Base-by-base conservation (phyloP, 192 early-diverging fungal genomes). In the Coemansia sp. region DNA sequence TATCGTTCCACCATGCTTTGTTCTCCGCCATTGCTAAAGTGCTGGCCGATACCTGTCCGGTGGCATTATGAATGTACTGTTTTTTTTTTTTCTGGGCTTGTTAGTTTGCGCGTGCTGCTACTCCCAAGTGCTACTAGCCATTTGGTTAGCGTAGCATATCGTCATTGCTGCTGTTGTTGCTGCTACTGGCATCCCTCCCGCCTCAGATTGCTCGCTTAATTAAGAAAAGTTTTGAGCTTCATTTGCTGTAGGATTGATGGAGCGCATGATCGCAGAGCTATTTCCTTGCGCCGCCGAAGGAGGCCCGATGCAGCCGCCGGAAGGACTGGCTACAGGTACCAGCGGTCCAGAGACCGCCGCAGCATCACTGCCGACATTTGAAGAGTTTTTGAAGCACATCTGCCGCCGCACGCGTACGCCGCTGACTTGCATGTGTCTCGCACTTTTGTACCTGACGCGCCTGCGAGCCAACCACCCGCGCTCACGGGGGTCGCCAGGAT, bases 351-450 rank as follows among this genome's bases (percentile, higher is more conserved):
- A 24, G 60, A 66, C 71, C 24, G 29, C 64, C 0, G 47, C 40
- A 12, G 36, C 64, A 27, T 52, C 66, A 2, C 66, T 80, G 49
- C 83, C 83, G 7, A 74, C 70, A 27, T 80, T 85, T 52, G 73
- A 80, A 36, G 83, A 85, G 47, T 87, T 87, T 41, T 69, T 87
- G 40, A 80, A 80, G 68, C 78, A 85, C 62, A 84, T 83, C 29
- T 80, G 76, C 62, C 78, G 84, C 46, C 86, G 86, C 70, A 87
- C 86, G 9, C 86, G 84, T 70, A 85, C 83, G 49, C 83, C 83
- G 40, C 73, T 83, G 31, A 80, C 83, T 8, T 80, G 78, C 43
- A 85, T 87, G 72, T 79, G 78, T 57, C 69, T 85, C 38, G 88
- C 87, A 62, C 81, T 89, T 33, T 65, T 87, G 36, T 89, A 87